Conservation (phyloP, 2,329 filamentous ascomycete genomes). For the Hypoxylon sp. region DNA sequence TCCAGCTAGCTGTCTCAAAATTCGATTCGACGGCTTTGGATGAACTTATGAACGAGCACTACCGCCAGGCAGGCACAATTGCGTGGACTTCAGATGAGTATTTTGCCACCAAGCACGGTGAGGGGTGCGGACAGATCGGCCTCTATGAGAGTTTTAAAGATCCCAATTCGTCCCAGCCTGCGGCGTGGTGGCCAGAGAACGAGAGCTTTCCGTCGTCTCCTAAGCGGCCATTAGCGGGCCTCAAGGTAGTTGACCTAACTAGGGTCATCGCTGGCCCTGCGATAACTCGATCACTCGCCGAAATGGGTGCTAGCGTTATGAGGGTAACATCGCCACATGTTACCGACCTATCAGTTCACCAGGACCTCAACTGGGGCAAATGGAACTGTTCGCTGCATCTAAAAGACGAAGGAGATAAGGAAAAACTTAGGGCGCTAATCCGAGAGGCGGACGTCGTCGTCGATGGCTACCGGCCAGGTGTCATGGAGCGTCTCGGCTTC, state of each 20-base stretch:
- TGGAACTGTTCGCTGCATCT: constrained; percentile 63
- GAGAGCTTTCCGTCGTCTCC: constrained; percentile 52
- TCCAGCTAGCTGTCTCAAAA: constrained; percentile 35
- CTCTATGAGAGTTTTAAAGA: constrained; percentile 50
- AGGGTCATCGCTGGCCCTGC: constrained; percentile 65
- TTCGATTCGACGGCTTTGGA: constrained; percentile 36
- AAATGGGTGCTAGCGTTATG: constrained; percentile 64
- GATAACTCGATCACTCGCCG: constrained; percentile 60
- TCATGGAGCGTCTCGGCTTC: constrained; percentile 64
- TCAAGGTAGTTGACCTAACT: constrained; percentile 64
- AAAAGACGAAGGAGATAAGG: constrained; percentile 56
- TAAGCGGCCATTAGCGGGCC: constrained; percentile 61
- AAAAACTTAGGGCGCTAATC: constrained; percentile 60
- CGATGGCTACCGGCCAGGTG: constrained; percentile 64
- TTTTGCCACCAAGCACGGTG: constrained; percentile 50
- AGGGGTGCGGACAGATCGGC: constrained; percentile 41
- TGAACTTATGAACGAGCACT: constrained; percentile 43
- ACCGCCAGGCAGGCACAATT: constrained; percentile 51
- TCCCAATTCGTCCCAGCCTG: constrained; percentile 47
- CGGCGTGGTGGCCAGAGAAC: constrained; percentile 60
- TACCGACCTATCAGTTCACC: constrained; percentile 61
- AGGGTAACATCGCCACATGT: constrained; percentile 59
- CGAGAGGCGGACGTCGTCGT: constrained; percentile 66
- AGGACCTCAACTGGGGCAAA: constrained; percentile 67
- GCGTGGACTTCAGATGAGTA: constrained; percentile 50